Evolutionary conservation across 2,329 filamentous ascomycete genomes (phyloP), one percentile per base, ranked within the genome.

Genomic region (Elsinoe perseae): DNA sequence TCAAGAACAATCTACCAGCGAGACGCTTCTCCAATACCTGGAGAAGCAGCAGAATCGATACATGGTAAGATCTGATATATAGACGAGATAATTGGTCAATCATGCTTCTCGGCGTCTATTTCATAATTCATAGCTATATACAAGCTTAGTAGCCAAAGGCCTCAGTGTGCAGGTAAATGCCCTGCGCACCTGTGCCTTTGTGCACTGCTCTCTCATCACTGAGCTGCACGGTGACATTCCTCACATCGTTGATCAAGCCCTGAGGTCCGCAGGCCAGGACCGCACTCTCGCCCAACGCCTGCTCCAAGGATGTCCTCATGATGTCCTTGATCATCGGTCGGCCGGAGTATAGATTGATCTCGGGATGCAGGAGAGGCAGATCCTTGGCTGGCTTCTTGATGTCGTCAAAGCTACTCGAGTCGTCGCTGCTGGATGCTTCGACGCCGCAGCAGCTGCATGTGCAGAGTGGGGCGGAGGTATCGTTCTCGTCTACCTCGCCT

Each of bases 181-280:
- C 83, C 65, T 85, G 81, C 12, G 83, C 83, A 0, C 81, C 82
- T 0, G 80, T 85, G 1, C 83, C 83, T 66, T 85, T 85, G 62
- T 85, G 82, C 42, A 85, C 81, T 2, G 81, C 83, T 27, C 83
- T 72, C 67, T 86, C 83, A 65, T 86, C 82, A 61, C 80, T 82
- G 40, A 85, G 62, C 7, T 64, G 72, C 2, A 80, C 80, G 0
- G 81, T 80, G 56, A 72, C 75, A 12, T 72, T 75, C 57, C 81
- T 74, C 4, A 81, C 77, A 59, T 79, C 74, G n/a, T 76, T 73
- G 2, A 78, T 75, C 46, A 85, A 64, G 0, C 78, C 76, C 1
- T 69, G 65, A 0, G 81, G 81, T 12, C 83, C 83, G 63, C 83
- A 86, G 0, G 81, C 81, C 1, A 84, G 77, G 0, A 86, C 79